Conservation (phyloP, 495 filamentous ascomycete species). For the Articulospora tetracladia region DNA sequence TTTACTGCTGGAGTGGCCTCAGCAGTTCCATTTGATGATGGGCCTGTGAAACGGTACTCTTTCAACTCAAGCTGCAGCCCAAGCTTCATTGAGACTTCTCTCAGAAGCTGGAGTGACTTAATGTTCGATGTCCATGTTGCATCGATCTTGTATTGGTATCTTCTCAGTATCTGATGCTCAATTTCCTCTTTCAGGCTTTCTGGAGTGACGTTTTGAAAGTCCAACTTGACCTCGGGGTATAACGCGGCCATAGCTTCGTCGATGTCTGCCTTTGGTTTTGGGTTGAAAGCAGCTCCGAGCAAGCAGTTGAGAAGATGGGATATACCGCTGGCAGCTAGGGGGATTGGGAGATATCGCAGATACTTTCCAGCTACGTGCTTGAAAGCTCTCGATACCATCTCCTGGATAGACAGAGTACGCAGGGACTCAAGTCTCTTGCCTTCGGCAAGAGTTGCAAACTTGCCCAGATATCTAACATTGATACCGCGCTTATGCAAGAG, state of each 20-base stretch:
- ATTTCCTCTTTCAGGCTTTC: conserved; percentile 66
- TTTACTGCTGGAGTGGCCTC: conserved; percentile 30
- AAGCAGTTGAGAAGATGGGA: conserved; percentile 94
- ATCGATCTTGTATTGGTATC: conserved; percentile 74
- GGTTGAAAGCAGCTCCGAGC: conserved; percentile 72
- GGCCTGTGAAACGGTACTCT: conserved; percentile 67
- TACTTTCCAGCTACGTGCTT: conserved; percentile 86
- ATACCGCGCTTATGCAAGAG: conserved; percentile 96
- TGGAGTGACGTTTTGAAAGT: conserved; percentile 73
- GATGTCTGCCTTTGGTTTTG: conserved; percentile 68
- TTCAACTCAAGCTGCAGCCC: conserved; percentile 84
- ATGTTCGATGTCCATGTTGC: conserved; percentile 60
- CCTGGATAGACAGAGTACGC: conserved; percentile 70
- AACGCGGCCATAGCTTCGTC: conserved; percentile 69
- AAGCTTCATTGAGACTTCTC: conserved; percentile 85
- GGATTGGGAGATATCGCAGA: conserved; percentile 73
- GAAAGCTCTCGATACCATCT: conserved; percentile 91
- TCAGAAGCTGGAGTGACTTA: conserved; percentile 77
- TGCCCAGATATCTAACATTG: conserved; percentile 93
- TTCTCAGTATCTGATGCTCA: conserved; percentile 60
- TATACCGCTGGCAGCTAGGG: conserved; percentile 70
- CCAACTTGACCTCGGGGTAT: conserved; percentile 79
- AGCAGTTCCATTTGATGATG: conserved; percentile 30
- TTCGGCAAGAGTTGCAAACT: conserved; percentile 64
- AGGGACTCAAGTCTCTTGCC: conserved; percentile 73